Percentiles rank a stretch among this genome's conserved stretches.
Conservation (phyloP, 371 early-diverging fungal genomes). For the Rhizopus arrhizus region DNA sequence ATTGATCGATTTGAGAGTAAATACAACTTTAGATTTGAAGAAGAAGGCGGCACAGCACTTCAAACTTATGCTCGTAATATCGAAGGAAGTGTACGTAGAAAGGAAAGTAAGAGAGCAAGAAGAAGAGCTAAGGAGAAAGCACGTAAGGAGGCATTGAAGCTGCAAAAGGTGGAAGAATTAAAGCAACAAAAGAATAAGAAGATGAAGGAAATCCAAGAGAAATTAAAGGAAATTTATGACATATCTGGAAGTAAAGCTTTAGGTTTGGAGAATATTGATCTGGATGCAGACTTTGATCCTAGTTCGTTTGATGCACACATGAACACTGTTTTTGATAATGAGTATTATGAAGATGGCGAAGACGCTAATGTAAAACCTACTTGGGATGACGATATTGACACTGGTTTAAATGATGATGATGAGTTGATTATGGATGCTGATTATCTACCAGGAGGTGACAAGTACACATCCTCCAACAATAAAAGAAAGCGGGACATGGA, state of each 20-base stretch:
- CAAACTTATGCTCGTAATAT: constrained; percentile 79
- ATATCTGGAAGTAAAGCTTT: constrained; percentile 78
- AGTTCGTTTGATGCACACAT: constrained; percentile 82
- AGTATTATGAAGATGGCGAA: constrained; percentile 59
- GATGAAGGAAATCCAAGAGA: constrained; percentile 77
- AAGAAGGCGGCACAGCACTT: constrained; percentile 69
- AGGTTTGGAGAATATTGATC: constrained; percentile 78
- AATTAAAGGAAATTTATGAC: constrained; percentile 78
- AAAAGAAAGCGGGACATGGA: neutral
- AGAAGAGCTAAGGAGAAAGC: constrained; percentile 69
- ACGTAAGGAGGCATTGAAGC: constrained; percentile 71
- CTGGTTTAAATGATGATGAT: constrained; percentile 49
- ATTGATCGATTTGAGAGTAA: constrained; percentile 88
- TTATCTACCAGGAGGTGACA: constrained; percentile 75
- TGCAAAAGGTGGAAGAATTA: constrained; percentile 77
- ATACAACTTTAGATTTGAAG: constrained; percentile 94
- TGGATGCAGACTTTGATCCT: constrained; percentile 92
- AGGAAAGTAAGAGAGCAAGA: constrained; percentile 74
- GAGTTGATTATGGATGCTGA: constrained; percentile 89
- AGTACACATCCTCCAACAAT: constrained; percentile 18
- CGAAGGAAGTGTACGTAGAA: constrained; percentile 70
- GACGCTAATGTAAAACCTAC: constrained; percentile 70
- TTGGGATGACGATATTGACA: constrained; percentile 81
- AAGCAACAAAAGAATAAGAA: constrained; percentile 89
- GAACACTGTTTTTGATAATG: constrained; percentile 75